These are phyloP conservation scores for Myxozyma monticola DNA, from an alignment of 805 yeast genomes.

Conservation along the genomic window DNA sequence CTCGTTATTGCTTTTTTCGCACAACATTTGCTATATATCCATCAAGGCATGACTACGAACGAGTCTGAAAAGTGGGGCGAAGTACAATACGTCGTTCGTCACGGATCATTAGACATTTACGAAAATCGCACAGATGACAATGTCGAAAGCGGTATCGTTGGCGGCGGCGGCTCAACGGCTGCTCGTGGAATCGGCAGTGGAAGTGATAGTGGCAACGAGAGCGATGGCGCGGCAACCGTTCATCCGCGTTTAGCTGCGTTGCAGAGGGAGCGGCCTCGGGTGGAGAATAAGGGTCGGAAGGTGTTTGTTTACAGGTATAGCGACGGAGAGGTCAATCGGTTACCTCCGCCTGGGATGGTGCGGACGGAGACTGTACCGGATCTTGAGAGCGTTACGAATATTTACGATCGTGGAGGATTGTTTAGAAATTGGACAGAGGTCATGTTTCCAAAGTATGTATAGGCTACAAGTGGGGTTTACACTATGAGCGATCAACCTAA, in stretches of 20 bases:
- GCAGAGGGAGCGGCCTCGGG: slow-evolving; percentile 1
- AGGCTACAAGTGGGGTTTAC: neutral
- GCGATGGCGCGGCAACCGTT: neutral
- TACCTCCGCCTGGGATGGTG: slow-evolving; percentile 31
- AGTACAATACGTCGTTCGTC: slow-evolving; percentile 52
- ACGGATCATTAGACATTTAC: slow-evolving; percentile 42
- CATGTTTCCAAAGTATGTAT: slow-evolving; percentile 29
- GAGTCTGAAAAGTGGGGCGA: slow-evolving; percentile 73
- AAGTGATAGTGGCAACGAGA: slow-evolving; percentile 19
- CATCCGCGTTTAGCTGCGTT: slow-evolving; percentile 8
- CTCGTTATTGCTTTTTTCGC: slow-evolving; percentile 48
- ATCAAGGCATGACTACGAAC: slow-evolving; percentile 72
- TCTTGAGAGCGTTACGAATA: slow-evolving; percentile 40
- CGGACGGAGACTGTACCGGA: slow-evolving; percentile 31
- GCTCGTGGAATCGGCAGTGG: slow-evolving; percentile 26
- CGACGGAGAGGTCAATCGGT: slow-evolving; percentile 33
- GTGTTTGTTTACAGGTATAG: slow-evolving; percentile 21
- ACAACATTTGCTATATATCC: slow-evolving; percentile 52
- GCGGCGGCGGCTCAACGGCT: slow-evolving; percentile 10
- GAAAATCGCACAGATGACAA: slow-evolving; percentile 18
- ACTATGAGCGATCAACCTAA: neutral
- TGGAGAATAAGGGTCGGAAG: slow-evolving; percentile 16
- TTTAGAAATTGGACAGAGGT: slow-evolving; percentile 35
- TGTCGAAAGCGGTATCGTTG: slow-evolving; percentile 31
- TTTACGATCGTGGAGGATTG: slow-evolving; percentile 42